Evolutionary conservation across 2,329 filamentous ascomycete species (phyloP), one percentile per base, ranked within the genome.

Genomic region (Ceratocystis eucalypticola): DNA sequence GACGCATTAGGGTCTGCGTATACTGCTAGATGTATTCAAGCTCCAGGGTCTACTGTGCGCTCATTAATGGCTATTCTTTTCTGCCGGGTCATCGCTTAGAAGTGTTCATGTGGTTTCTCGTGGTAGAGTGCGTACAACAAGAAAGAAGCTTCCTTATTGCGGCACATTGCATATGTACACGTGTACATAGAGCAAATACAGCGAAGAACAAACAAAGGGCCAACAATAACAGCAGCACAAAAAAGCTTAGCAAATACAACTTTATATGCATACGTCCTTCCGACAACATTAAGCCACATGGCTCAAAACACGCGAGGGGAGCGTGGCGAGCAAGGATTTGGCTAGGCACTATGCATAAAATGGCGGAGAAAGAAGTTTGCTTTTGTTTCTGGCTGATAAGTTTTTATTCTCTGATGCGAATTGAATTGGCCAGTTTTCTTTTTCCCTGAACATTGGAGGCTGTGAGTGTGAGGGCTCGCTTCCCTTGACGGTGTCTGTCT

Each of bases 141-240:
- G 17, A 50, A 50, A 63, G 25, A 8, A 48, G 22, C 28, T 33
- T 30, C 33, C 33, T 37, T 10, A 37, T 20, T 3, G 41, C 37
- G 59, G 41, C 20, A 41, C 45, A 33, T 46, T 44, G 61, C 20
- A 62, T 62, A 57, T 57, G 59, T 53, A 66, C 59, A 62, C 55
- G 41, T 33, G 48, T 53, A 28, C 63, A 57, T 62, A 12, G 4
- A 46, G 20, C 61, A 25, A 28, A 20, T 20, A 45, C 10, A 22
- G 20, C 5, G 15, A 46, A 25, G 17, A 22, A 25, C 33, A 41
- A 61, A 61, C 7, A 61, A 41, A 61, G 3, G 6, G 3, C n/a
- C 10, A 41, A 8, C n/a, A 61, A 45, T 12, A 45, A 30, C 20
- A 41, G 20, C 30, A 22, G 33, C n/a, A 44, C n/a, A 37, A 30